A percentile compares a stretch with the other conserved stretches of the same genome.
Evolutionary conservation across 2,329 filamentous ascomycete species (phyloP).

Genomic region (Trichoderma atrobrunneum): DNA sequence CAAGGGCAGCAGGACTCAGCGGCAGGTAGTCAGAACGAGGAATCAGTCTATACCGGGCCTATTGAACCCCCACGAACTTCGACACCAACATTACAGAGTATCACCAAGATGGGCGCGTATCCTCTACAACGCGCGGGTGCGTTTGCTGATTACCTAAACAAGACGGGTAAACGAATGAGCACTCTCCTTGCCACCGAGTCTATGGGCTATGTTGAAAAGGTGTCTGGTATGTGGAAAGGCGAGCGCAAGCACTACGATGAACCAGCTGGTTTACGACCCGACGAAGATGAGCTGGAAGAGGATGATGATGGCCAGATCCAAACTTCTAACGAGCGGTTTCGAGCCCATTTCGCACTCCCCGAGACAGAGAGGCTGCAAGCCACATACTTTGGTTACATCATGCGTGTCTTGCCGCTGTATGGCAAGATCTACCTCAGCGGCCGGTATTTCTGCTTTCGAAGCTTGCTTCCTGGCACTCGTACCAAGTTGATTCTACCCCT

Average conservation of each 20-base stretch:
- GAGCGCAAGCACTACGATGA: conserved; percentile 84
- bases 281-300: conserved; percentile 55
- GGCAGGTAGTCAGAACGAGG: conserved; percentile 39
- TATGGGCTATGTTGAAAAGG: conserved; percentile 94
- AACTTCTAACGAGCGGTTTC: conserved; percentile 75
- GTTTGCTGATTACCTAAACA: conserved; percentile 79
- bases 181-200: conserved; percentile 82
- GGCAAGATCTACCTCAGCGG: conserved; percentile 96
- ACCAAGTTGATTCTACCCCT: conserved; percentile 91
- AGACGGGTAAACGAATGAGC: conserved; percentile 76
- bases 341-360: conserved; percentile 86
- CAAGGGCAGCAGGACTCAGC: conserved; percentile 22
- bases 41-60: conserved; percentile 29
- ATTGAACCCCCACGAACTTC: conserved; percentile 24
- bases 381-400: conserved; percentile 88
- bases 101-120: conserved; percentile 64
- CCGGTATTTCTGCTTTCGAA: conserved; percentile 86
- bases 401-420: conserved; percentile 85
- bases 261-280: conserved; percentile 48
- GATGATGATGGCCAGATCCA: conserved; percentile 64
- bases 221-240: conserved; percentile 95
- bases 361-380: conserved; percentile 78
- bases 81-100: conserved; percentile 49
- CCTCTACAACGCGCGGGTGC: conserved; percentile 80
- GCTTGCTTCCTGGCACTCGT: conserved; percentile 79